Conservation (phyloP, 1,139 yeast species). For the Debaryomyces sp. region DNA sequence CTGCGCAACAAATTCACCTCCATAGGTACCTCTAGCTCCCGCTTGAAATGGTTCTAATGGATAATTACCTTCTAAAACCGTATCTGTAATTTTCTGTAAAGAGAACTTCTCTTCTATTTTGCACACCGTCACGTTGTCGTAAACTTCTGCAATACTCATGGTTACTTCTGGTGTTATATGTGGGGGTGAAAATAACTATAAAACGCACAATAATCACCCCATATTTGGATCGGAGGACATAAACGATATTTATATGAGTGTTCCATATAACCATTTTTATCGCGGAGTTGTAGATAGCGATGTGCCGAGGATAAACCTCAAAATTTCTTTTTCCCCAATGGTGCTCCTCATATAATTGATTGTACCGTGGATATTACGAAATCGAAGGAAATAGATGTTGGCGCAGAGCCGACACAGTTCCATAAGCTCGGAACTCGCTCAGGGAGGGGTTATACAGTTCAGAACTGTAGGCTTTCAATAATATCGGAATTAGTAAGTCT, state of each 20-base stretch:
- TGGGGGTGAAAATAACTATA: neutral
- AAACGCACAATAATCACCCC: neutral
- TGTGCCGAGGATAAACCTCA: neutral
- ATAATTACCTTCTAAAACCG: slow-evolving; percentile 30
- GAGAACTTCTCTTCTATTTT: slow-evolving; percentile 27
- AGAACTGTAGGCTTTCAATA: no score
- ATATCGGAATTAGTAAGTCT: neutral
- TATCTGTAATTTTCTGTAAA: slow-evolving; percentile 12
- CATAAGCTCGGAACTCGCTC: neutral
- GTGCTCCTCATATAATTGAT: neutral
- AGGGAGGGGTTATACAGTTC: neutral
- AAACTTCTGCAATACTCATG: slow-evolving; percentile 18
- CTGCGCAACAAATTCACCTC: slow-evolving; percentile 44
- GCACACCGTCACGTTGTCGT: slow-evolving; percentile 20
- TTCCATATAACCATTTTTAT: neutral
- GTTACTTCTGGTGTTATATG: neutral
- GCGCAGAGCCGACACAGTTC: neutral
- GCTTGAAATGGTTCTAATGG: slow-evolving; percentile 38
- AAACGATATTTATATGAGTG: neutral
- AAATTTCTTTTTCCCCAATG: neutral
- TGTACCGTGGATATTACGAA: neutral
- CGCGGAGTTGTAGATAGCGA: neutral
- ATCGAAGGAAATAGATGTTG: neutral
- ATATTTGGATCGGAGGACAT: neutral
- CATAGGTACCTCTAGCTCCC: slow-evolving; percentile 42